Evolutionary conservation across 176 grass and related monocot genomes (phyloP).

Genomic region (Areca catechu): DNA sequence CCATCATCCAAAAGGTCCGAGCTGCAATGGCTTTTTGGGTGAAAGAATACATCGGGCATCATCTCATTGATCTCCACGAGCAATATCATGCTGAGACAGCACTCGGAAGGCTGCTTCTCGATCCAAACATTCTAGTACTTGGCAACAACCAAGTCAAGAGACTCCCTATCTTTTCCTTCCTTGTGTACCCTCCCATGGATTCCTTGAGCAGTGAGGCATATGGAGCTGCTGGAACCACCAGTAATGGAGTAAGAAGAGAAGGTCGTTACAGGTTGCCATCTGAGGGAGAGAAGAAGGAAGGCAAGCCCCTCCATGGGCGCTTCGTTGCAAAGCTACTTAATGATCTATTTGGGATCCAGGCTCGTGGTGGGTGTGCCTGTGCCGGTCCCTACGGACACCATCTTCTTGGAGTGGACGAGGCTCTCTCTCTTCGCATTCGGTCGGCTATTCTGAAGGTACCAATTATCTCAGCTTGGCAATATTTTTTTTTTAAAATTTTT

Average conservation of each 20-base stretch:
- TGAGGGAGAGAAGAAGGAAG: background rate
- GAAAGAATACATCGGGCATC: slow-evolving; percentile 52
- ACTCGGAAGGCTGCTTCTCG: slow-evolving; percentile 16
- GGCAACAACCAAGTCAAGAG: slow-evolving; percentile 39
- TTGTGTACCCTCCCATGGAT: slow-evolving; percentile 28
- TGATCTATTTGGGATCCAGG: slow-evolving; percentile 81
- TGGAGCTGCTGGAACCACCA: too few species aligned
- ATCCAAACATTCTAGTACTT: slow-evolving; percentile 46
- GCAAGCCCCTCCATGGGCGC: slow-evolving; percentile 50
- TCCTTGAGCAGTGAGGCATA: too few species aligned
- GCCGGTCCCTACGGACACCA: slow-evolving; percentile 61
- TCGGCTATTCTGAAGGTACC: slow-evolving; percentile 52
- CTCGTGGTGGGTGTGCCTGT: slow-evolving; percentile 66
- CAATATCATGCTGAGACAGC: slow-evolving; percentile 28
- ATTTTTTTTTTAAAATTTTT: too few species aligned
- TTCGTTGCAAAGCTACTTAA: slow-evolving; percentile 57
- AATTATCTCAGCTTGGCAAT: too few species aligned
- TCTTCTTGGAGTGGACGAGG: slow-evolving; percentile 34
- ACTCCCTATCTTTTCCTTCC: slow-evolving; percentile 65
- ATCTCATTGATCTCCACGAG: slow-evolving; percentile 30
- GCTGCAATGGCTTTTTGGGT: slow-evolving; percentile 70
- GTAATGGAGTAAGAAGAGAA: too few species aligned
- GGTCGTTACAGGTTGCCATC: background rate
- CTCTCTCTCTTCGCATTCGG: slow-evolving; percentile 48
- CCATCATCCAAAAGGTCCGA: slow-evolving; percentile 64